A percentile compares a stretch with the other conserved stretches of the same genome.
These are phyloP conservation scores for Coemansia reversa DNA, from an alignment of 192 early-diverging fungal species.

Conservation along the genomic window DNA sequence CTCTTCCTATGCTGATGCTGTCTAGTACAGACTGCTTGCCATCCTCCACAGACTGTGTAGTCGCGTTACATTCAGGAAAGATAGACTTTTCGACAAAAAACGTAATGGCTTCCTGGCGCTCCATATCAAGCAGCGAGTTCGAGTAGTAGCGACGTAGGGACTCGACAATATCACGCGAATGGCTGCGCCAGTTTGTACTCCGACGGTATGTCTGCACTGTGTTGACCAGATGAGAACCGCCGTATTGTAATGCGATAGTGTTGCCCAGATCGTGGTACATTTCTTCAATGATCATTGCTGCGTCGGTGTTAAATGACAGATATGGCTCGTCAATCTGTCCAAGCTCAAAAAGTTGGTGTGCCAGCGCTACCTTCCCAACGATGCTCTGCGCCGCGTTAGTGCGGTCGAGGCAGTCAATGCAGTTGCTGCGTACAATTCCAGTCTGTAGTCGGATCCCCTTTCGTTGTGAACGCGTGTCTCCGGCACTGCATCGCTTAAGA, in stretches of 20 bases:
- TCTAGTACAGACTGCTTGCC: constrained; percentile 2
- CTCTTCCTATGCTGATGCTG: constrained; percentile 3
- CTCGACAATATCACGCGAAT: constrained; percentile 96
- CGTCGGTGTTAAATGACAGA: constrained; percentile 91
- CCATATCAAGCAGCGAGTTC: constrained; percentile 93
- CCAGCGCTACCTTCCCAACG: constrained; percentile 91
- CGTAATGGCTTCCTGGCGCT: constrained; percentile 96
- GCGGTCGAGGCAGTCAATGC: background rate
- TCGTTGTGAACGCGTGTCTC: constrained; percentile 12
- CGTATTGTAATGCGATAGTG: constrained; percentile 93
- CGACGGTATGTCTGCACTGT: constrained; percentile 97
- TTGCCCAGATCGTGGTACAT: constrained; percentile 99
- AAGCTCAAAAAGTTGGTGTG: constrained; percentile 86
- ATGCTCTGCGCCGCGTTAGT: constrained; percentile 98
- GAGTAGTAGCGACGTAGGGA: constrained; percentile 87
- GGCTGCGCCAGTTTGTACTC: constrained; percentile 90
- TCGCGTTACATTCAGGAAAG: constrained; percentile 25
- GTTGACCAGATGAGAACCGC: constrained; percentile 96
- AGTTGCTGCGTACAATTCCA: constrained; percentile 15
- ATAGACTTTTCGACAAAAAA: constrained; percentile 64
- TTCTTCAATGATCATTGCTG: constrained; percentile 86
- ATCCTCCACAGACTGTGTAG: constrained; percentile 5
- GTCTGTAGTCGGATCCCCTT: constrained; percentile 22
- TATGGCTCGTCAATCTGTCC: constrained; percentile 76
- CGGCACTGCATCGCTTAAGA: constrained; percentile 20